Evolutionary conservation across 352 stramenopile species (phyloP).

Genomic region (Pythium monospermum): DNA sequence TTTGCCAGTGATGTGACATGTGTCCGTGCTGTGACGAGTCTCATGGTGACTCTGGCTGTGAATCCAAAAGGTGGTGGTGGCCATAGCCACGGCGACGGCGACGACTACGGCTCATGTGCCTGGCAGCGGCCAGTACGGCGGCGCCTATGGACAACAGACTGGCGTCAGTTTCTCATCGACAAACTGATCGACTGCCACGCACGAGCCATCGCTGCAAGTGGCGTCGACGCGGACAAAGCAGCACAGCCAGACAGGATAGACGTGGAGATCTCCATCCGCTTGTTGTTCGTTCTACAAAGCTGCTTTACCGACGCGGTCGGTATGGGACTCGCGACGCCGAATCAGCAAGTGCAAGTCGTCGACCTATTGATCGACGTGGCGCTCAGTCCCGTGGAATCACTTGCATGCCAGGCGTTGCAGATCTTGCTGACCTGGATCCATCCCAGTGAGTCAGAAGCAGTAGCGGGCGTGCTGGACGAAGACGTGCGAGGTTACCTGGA

Average conservation of each 20-base stretch:
- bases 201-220: too few relatives aligned
- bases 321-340: neutral
- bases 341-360: neutral
- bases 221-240: neutral
- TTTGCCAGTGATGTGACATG: conserved; percentile 8
- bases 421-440: neutral
- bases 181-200: conserved; percentile 20
- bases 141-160: conserved; percentile 19
- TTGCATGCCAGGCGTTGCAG: conserved; percentile 10
- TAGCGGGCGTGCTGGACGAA: neutral
- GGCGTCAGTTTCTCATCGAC: conserved; percentile 17
- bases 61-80: neutral
- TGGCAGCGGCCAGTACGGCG: neutral
- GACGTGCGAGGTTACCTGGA: conserved; percentile 61
- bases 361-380: conserved; percentile 7
- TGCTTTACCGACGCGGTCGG: neutral
- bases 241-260: too few relatives aligned
- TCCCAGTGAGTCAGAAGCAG: neutral
- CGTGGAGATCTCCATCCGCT: too few relatives aligned
- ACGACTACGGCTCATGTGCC: too few relatives aligned
- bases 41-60: neutral
- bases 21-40: conserved; percentile 12
- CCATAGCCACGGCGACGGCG: too few relatives aligned
- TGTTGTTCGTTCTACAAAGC: neutral
- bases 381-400: neutral